phyloP scores from a whole-genome alignment of 306 rosid species.

The Castanea sativa region DNA sequence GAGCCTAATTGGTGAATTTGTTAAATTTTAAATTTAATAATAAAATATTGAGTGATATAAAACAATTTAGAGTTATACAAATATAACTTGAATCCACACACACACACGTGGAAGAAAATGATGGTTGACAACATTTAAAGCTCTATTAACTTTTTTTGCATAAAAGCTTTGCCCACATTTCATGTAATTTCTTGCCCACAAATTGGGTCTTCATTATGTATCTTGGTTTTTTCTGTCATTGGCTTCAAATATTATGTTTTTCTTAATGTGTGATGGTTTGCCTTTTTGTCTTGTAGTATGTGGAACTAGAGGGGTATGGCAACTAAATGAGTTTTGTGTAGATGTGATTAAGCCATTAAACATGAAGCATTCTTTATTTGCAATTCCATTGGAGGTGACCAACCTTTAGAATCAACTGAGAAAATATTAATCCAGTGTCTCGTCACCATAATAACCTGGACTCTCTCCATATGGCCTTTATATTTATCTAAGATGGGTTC shows the following conservation, averaged over 20 bases:
- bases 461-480: no score
- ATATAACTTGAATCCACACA: not conserved
- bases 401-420: not conserved
- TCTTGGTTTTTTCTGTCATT: not conserved
- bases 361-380: constrained; percentile 76
- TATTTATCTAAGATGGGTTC: no score
- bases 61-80: not conserved
- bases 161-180: no score
- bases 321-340: constrained; percentile 70
- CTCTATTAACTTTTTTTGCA: not conserved
- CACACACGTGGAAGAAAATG: no score
- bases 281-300: constrained; percentile 30
- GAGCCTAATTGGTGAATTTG: not conserved
- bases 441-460: no score
- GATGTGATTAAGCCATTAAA: constrained; percentile 52
- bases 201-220: not conserved
- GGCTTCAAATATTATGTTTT: not conserved
- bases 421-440: no score
- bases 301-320: constrained; percentile 86
- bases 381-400: constrained; percentile 92
- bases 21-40: not conserved
- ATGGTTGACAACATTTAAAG: no score
- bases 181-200: not conserved
- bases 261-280: not conserved
- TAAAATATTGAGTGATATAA: not conserved